Base-by-base conservation (phyloP, 1,284 basidiomycete genomes). In the Trametes pubescens region DNA sequence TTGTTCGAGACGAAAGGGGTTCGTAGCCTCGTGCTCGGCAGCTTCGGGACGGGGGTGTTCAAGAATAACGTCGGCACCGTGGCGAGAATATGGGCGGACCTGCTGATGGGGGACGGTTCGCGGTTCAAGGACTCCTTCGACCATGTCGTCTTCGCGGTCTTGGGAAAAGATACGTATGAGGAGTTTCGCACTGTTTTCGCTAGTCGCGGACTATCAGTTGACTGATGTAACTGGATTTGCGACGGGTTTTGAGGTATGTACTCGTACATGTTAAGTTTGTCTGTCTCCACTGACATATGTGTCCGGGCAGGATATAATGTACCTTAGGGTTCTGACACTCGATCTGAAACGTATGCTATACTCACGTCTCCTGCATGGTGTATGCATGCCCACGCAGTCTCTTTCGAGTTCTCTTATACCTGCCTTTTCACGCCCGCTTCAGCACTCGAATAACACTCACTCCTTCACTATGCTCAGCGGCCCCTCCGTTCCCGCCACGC, bases 21-120 rank as follows among this genome's bases (percentile, higher is more conserved):
- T 18, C 78, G 78, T 65, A 81, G 86, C 66, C 62, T 91, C 48
- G 87, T 92, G 1, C 74, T 92, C 47, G 90, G 91, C 34, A 88
- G 86, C 68, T 92, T 90, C 74, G 90, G 90, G 11, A 92, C 89
- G 0, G 90, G 90, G 0, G 89, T 87, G 8, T 92, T 91, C 75
- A 78, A 77, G 66, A 92, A 92, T 71, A 78, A 82, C 34, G 83
- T 91, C 18, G 73, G 76, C 37, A 69, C 71, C n/a, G 73, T 79
- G 10, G 78, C 77, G 11, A 67, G 68, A 24, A 72, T 78, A 56
- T 79, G 78, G 78, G 71, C 81, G 38, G 84, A 88, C 49, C 73
- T 90, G 26, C 71, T 92, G 57, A 73, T 78, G 0, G 77, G 73
- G 6, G 73, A 79, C 10, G 77, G 75, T 11, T 81, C 85, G 35